phyloP scores from a whole-genome alignment of 805 yeast genomes.

The Wickerhamomyces alni region DNA sequence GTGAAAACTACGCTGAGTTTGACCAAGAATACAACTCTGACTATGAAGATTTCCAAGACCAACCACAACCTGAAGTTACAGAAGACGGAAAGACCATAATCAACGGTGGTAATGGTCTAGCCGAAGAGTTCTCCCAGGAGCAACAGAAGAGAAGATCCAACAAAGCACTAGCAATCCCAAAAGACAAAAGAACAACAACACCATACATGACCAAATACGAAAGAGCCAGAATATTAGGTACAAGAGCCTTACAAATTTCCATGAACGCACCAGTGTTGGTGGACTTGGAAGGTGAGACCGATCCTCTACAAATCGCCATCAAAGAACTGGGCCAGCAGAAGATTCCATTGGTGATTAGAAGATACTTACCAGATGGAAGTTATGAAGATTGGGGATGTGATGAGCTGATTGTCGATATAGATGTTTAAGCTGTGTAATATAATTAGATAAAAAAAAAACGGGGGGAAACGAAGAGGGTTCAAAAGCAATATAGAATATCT shows the following conservation, averaged over 20 bases:
- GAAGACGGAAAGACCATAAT: slow-evolving; percentile 69
- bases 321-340: slow-evolving; percentile 93
- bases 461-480: too few species aligned
- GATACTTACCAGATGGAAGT: slow-evolving; percentile 95
- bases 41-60: slow-evolving; percentile 43
- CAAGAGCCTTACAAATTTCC: slow-evolving; percentile 94
- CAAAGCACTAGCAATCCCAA: slow-evolving; percentile 82
- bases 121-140: slow-evolving; percentile 40
- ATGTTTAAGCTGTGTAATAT: slow-evolving; percentile 28
- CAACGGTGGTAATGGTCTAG: slow-evolving; percentile 56
- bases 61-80: slow-evolving; percentile 32
- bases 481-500: too few species aligned
- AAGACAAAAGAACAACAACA: slow-evolving; percentile 85
- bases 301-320: slow-evolving; percentile 96
- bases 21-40: slow-evolving; percentile 84
- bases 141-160: slow-evolving; percentile 52
- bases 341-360: slow-evolving; percentile 90
- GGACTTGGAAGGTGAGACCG: slow-evolving; percentile 98
- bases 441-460: neutral
- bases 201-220: slow-evolving; percentile 99
- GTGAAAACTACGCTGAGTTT: slow-evolving; percentile 69
- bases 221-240: slow-evolving; percentile 95
- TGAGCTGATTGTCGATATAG: slow-evolving; percentile 82
- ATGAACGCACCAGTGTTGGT: slow-evolving; percentile 98
- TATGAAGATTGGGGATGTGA: slow-evolving; percentile 99